A percentile compares a stretch with the other conserved stretches of the same genome.
phyloP scores from a whole-genome alignment of 768 basidiomycete genomes.

The Chalciporus pseudorubinellus region DNA sequence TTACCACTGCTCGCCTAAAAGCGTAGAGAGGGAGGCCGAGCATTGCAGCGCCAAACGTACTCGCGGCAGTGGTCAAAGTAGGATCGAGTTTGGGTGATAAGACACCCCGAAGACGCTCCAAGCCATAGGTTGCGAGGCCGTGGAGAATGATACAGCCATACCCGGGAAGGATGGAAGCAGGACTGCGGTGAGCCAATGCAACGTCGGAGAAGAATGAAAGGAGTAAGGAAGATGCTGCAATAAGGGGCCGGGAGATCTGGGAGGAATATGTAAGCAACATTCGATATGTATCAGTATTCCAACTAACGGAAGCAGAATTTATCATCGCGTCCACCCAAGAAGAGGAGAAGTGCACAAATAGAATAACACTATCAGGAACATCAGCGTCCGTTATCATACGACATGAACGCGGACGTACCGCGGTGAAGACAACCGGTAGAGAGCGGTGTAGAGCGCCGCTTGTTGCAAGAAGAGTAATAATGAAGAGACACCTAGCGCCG shows the following conservation, averaged over 20 bases:
- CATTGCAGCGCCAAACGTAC: conserved; percentile 59
- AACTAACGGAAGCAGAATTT: conserved; percentile 46
- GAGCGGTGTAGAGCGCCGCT: conserved; percentile 61
- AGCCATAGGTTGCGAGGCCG: conserved; percentile 54
- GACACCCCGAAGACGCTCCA: conserved; percentile 60
- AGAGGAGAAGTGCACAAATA: conserved; percentile 68
- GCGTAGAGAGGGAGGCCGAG: conserved; percentile 65
- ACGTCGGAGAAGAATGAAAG: conserved; percentile 61
- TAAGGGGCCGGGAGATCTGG: conserved; percentile 51
- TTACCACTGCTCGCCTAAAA: conserved; percentile 57
- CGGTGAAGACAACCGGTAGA: conserved; percentile 64
- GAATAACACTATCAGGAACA: conserved; percentile 50
- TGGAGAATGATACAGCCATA: conserved; percentile 65
- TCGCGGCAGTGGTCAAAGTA: conserved; percentile 53
- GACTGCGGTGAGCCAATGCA: conserved; percentile 35
- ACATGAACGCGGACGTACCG: conserved; percentile 46
- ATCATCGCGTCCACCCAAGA: conserved; percentile 61
- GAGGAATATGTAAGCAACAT: not conserved
- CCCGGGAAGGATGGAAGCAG: conserved; percentile 50
- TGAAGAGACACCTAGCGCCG: conserved; percentile 65
- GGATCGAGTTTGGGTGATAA: conserved; percentile 58
- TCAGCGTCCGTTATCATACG: not conserved
- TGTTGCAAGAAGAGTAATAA: conserved; percentile 67
- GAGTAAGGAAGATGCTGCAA: conserved; percentile 46
- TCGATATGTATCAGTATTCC: not conserved